phyloP scores from a whole-genome alignment of 1,284 basidiomycete species.

The Vanrija pseudolonga region DNA sequence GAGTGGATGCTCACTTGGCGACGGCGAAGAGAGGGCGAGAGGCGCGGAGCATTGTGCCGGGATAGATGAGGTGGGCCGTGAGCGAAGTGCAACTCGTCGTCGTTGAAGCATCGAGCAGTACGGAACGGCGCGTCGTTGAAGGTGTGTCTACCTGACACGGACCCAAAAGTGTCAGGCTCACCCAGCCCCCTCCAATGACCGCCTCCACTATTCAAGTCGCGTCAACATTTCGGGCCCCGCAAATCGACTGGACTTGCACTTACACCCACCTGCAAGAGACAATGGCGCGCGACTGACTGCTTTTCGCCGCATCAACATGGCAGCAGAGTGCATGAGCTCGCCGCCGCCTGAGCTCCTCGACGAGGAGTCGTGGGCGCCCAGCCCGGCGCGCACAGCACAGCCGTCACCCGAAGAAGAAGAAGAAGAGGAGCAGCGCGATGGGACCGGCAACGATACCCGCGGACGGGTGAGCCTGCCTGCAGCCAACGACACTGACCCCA shows the following conservation, averaged over 20 bases:
- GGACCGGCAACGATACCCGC: too few relatives aligned
- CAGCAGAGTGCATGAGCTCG: conserved; percentile 1
- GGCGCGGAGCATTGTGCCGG: conserved; percentile 66
- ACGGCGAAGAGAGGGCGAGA: conserved; percentile 62
- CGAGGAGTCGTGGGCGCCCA: too few relatives aligned
- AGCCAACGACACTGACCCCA: background rate
- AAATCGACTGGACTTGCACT: too few relatives aligned
- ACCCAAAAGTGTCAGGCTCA: conserved; percentile 12
- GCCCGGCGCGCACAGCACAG: background rate
- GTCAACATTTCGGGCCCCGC: too few relatives aligned
- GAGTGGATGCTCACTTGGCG: conserved; percentile 28
- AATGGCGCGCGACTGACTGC: background rate
- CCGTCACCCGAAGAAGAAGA: background rate
- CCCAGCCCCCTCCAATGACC: background rate
- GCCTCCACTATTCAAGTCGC: background rate
- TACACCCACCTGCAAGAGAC: too few relatives aligned
- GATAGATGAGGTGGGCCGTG: background rate
- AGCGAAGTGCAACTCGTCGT: conserved; percentile 4
- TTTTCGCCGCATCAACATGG: background rate
- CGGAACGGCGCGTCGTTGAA: background rate
- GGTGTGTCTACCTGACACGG: conserved; percentile 16
- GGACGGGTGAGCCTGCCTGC: background rate
- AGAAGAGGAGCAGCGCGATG: background rate
- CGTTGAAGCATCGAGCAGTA: background rate
- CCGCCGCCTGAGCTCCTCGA: conserved; percentile 8